A percentile compares a stretch with the other conserved stretches of the same genome.
Evolutionary conservation across 805 yeast genomes (phyloP).

Genomic region (Kuraishia piskuri): DNA sequence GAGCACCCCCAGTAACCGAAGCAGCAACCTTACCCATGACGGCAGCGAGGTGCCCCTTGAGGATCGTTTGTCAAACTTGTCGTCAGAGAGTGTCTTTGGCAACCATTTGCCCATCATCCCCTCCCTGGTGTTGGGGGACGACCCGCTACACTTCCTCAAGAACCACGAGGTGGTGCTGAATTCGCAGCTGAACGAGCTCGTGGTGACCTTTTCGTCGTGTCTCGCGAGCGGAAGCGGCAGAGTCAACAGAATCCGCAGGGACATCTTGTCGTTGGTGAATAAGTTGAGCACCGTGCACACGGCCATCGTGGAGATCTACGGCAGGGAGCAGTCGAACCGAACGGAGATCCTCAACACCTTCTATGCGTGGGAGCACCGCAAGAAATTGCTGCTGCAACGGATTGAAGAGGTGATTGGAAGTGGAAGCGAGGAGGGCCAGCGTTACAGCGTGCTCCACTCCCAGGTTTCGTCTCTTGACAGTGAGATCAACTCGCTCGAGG

Average conservation of each 20-base stretch:
- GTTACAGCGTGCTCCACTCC: slow-evolving; percentile 25
- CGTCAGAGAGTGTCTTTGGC: neutral
- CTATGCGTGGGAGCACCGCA: slow-evolving; percentile 30
- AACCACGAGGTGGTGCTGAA: slow-evolving; percentile 19
- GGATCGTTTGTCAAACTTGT: neutral
- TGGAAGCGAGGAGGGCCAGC: slow-evolving; percentile 32
- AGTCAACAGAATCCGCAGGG: slow-evolving; percentile 20
- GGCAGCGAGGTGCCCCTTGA: no score
- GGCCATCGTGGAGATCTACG: slow-evolving; percentile 38
- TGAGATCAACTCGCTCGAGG: slow-evolving; percentile 31
- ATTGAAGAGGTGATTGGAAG: slow-evolving; percentile 31
- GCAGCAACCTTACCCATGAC: neutral
- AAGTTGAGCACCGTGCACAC: slow-evolving; percentile 34
- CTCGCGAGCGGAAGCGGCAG: slow-evolving; percentile 26
- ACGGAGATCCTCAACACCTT: slow-evolving; percentile 21
- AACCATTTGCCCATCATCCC: slow-evolving; percentile 3
- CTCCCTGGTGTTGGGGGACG: slow-evolving; percentile 8
- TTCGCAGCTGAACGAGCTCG: slow-evolving; percentile 16
- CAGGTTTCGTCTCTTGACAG: slow-evolving; percentile 24
- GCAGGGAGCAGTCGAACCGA: slow-evolving; percentile 25
- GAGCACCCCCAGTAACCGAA: neutral
- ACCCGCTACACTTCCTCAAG: slow-evolving; percentile 25
- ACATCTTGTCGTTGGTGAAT: slow-evolving; percentile 20
- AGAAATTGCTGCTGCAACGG: slow-evolving; percentile 23
- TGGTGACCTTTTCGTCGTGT: slow-evolving; percentile 17